A percentile compares a stretch with the other conserved stretches of the same genome.
Evolutionary conservation across 2,329 filamentous ascomycete genomes (phyloP).

Genomic region (Colletotrichum trifolii): DNA sequence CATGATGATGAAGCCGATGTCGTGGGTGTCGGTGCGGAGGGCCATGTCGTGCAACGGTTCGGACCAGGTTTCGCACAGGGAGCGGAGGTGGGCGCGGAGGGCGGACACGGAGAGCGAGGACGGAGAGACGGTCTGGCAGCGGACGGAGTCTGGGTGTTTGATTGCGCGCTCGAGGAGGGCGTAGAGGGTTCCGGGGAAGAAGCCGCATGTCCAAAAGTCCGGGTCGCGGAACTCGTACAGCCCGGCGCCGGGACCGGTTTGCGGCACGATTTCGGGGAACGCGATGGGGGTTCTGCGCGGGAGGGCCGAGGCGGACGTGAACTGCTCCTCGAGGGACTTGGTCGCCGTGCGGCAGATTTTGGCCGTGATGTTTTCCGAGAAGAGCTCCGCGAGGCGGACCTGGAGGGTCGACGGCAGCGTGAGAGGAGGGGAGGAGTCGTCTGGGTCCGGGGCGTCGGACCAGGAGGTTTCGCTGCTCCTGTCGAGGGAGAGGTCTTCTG

Average conservation of each 20-base stretch:
- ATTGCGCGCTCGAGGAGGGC: conserved; percentile 47
- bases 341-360: conserved; percentile 34
- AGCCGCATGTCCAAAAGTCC: conserved; percentile 56
- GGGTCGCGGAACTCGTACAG: conserved; percentile 44
- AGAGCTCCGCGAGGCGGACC: conserved; percentile 7
- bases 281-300: conserved; percentile 17
- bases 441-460: conserved; percentile 5
- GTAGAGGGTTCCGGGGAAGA: conserved; percentile 53
- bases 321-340: conserved; percentile 25
- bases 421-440: neutral
- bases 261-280: conserved; percentile 48
- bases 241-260: conserved; percentile 41
- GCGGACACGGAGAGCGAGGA: neutral
- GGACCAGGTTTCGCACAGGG: conserved; percentile 46
- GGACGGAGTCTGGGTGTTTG: conserved; percentile 33
- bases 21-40: conserved; percentile 61
- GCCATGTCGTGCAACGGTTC: conserved; percentile 51
- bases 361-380: conserved; percentile 31
- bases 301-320: neutral
- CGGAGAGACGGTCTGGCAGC: neutral
- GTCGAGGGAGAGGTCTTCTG: neutral
- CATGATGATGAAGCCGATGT: conserved; percentile 65
- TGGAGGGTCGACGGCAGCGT: neutral
- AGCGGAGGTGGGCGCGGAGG: conserved; percentile 24
- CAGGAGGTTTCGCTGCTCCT: conserved; percentile 17